Conservation (phyloP, 1,284 basidiomycete species). For the Austroboletus novae-zelandiae region DNA sequence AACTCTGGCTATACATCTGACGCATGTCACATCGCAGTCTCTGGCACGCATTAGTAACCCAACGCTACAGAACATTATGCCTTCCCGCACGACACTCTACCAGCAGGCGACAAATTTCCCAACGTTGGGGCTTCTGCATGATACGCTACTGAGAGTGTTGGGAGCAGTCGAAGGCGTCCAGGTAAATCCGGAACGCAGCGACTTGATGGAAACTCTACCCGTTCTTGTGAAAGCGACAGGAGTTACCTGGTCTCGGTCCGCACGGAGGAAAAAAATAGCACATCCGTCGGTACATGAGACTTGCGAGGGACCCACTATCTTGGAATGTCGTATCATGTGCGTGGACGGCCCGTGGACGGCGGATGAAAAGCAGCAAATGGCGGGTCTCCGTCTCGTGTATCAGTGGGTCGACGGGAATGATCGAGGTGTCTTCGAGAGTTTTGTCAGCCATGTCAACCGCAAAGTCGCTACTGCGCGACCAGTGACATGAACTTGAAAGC, state of each 20-base stretch:
- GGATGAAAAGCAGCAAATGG: slow-evolving; percentile 10
- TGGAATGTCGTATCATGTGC: slow-evolving; percentile 28
- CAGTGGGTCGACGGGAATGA: slow-evolving; percentile 68
- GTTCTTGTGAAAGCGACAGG: slow-evolving; percentile 41
- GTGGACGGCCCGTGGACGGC: slow-evolving; percentile 24
- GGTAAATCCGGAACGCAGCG: slow-evolving; percentile 7
- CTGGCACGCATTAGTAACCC: slow-evolving; percentile 49
- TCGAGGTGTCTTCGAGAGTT: slow-evolving; percentile 61
- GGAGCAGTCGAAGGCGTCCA: slow-evolving; percentile 36
- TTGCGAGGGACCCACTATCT: slow-evolving; percentile 5
- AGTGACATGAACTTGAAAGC: neutral
- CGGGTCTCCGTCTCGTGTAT: slow-evolving; percentile 39
- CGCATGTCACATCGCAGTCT: slow-evolving; percentile 34
- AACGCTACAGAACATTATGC: slow-evolving; percentile 49
- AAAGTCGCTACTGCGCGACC: slow-evolving; percentile 22
- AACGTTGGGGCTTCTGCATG: slow-evolving; percentile 15
- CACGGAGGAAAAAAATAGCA: slow-evolving; percentile 45
- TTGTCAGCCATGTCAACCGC: slow-evolving; percentile 56
- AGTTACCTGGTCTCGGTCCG: slow-evolving; percentile 78
- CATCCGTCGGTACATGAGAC: slow-evolving; percentile 2
- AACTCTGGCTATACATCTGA: neutral
- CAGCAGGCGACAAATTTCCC: slow-evolving; percentile 34
- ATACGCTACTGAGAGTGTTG: slow-evolving; percentile 32
- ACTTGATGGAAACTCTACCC: slow-evolving; percentile 4
- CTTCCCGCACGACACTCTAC: slow-evolving; percentile 50